These are phyloP conservation scores for Penicillium sp. DNA, from an alignment of 2,329 filamentous ascomycete genomes.

Conservation along the genomic window DNA sequence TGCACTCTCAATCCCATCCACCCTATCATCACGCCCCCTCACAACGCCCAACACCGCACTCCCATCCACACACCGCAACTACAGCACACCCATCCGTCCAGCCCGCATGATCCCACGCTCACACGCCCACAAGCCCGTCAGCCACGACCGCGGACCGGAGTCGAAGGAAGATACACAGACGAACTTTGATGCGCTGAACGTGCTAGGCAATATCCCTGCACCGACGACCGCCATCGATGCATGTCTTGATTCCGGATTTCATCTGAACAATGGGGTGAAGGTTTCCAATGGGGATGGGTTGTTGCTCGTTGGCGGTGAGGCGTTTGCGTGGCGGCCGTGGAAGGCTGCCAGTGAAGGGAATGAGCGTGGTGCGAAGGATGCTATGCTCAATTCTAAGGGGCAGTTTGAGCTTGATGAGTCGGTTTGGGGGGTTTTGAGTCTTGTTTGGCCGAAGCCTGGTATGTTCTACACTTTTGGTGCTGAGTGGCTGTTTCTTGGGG, in stretches of 20 bases:
- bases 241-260: conserved; percentile 78
- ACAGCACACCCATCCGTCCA: conserved; percentile 28
- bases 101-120: conserved; percentile 33
- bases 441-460: conserved; percentile 89
- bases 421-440: conserved; percentile 69
- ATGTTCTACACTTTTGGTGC: conserved; percentile 33
- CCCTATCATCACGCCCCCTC: conserved; percentile 5
- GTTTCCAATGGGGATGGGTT: conserved; percentile 68
- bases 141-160: conserved; percentile 58
- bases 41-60: not conserved
- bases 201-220: conserved; percentile 68
- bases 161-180: conserved; percentile 62
- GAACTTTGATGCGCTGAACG: conserved; percentile 72
- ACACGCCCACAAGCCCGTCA: conserved; percentile 38
- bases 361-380: conserved; percentile 34
- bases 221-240: conserved; percentile 82
- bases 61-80: conserved; percentile 21
- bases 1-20: conserved; percentile 11
- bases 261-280: conserved; percentile 73
- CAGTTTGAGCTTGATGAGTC: conserved; percentile 72
- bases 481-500: not conserved
- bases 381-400: conserved; percentile 68
- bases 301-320: conserved; percentile 79
- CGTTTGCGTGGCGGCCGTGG: conserved; percentile 87
- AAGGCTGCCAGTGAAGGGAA: conserved; percentile 39